These are phyloP conservation scores for Fusarium musae DNA, from an alignment of 2,329 filamentous ascomycete genomes.

Conservation along the genomic window DNA sequence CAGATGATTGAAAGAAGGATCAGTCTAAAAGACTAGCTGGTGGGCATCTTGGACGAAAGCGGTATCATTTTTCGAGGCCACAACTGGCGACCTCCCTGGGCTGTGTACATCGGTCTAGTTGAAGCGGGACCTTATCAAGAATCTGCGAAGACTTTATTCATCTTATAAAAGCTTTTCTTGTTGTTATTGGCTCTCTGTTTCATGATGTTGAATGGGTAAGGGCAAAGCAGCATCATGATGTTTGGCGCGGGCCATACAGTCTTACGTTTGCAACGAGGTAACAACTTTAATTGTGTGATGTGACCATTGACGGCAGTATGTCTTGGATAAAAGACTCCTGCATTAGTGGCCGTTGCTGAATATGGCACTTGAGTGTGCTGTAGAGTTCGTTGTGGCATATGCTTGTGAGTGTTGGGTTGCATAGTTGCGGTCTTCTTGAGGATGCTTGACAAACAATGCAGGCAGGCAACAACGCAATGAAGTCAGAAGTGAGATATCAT, in stretches of 20 bases:
- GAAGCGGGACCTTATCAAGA: background rate
- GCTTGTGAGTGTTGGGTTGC: background rate
- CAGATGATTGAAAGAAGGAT: background rate
- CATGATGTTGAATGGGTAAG: background rate
- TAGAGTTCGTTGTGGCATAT: background rate
- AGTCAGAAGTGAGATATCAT: background rate
- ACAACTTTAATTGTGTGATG: background rate
- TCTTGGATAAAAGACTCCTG: background rate
- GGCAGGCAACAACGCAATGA: background rate
- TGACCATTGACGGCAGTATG: too few species aligned
- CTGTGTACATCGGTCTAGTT: background rate
- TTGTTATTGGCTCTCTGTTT: background rate
- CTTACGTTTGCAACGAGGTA: background rate
- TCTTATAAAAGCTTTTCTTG: background rate
- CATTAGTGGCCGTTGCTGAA: background rate
- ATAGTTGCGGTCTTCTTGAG: too few species aligned
- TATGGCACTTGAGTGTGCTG: background rate
- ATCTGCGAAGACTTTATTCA: background rate
- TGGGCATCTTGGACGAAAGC: slow-evolving; percentile 11
- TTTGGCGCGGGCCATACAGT: background rate
- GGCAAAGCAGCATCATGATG: background rate
- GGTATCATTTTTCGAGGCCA: slow-evolving; percentile 23
- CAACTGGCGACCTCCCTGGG: slow-evolving; percentile 1
- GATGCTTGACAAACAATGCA: background rate
- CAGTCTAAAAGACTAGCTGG: background rate